A percentile compares a stretch with the other conserved stretches of the same genome.
Conservation (phyloP, 768 basidiomycete genomes). For the Boletus sp. region DNA sequence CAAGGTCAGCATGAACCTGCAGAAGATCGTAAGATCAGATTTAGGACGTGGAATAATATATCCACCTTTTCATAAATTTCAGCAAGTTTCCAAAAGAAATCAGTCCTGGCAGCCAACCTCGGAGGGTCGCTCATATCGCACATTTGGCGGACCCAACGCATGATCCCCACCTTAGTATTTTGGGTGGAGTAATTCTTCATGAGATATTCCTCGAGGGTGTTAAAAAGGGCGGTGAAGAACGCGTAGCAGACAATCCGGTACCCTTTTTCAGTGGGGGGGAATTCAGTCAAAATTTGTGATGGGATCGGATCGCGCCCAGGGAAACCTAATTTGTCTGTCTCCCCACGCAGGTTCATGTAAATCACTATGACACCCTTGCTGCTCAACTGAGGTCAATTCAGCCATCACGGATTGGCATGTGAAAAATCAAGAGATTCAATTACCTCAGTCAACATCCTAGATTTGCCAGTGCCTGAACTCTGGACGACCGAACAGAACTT, state of each 20-base stretch:
- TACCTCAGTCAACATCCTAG: conserved; percentile 13
- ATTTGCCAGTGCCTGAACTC: no score
- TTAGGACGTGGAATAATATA: accelerated
- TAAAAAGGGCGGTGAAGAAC: no score
- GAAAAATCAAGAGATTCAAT: background rate
- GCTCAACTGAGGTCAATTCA: background rate
- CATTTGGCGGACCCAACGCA: conserved; percentile 2
- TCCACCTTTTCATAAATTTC: background rate
- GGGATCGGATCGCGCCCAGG: conserved; percentile 15
- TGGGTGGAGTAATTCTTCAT: background rate
- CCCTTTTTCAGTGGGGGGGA: no score
- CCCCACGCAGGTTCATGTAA: conserved; percentile 14
- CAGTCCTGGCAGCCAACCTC: background rate
- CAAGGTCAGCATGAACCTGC: background rate
- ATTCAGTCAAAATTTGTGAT: conserved; percentile 10
- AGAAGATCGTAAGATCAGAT: background rate
- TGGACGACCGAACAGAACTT: no score
- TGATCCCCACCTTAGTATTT: background rate
- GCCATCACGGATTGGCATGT: background rate
- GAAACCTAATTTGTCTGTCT: no score
- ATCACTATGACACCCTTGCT: conserved; percentile 5
- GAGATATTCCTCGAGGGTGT: no score
- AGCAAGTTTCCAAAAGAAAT: background rate
- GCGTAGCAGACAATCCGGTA: no score
- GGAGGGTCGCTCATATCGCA: background rate